Conservation (phyloP, 352 stramenopile genomes). For the Phytophthora pluvialis region DNA sequence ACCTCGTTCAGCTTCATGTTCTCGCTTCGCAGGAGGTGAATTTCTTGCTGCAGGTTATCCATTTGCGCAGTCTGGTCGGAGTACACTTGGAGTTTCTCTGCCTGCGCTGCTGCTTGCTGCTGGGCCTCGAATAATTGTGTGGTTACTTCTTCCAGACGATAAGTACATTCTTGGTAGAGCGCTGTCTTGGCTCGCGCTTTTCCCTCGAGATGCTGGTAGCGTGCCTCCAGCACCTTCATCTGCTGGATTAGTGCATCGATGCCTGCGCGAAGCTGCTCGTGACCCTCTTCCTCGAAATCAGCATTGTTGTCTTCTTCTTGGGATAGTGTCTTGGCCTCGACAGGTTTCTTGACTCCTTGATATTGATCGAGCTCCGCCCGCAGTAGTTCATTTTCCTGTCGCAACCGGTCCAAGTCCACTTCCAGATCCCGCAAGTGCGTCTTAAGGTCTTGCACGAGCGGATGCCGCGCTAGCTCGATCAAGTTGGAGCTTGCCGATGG, state of each 20-base stretch:
- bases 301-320: constrained; percentile 1
- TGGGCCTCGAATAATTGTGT: constrained; percentile 51
- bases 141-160: constrained; percentile 47
- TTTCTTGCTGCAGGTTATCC: constrained; percentile 48
- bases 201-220: constrained; percentile 52
- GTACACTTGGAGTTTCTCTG: constrained; percentile 43
- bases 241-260: constrained; percentile 48
- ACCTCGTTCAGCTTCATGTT: constrained; percentile 59
- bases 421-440: constrained; percentile 49
- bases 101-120: constrained; percentile 47
- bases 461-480: constrained; percentile 9
- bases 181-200: constrained; percentile 44
- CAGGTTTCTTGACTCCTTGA: constrained; percentile 3
- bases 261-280: constrained; percentile 38
- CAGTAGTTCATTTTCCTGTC: constrained; percentile 64
- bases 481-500: neutral
- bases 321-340: neutral
- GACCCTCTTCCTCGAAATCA: constrained; percentile 10
- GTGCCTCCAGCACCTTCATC: constrained; percentile 59
- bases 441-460: constrained; percentile 49
- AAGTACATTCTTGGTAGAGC: constrained; percentile 48
- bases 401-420: constrained; percentile 51
- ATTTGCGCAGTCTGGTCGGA: constrained; percentile 41
- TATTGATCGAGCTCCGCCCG: constrained; percentile 33
- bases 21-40: constrained; percentile 61